Evolutionary conservation across 2,329 filamentous ascomycete species (phyloP), one percentile per base, ranked within the genome.

Genomic region (Xylaria digitata): DNA sequence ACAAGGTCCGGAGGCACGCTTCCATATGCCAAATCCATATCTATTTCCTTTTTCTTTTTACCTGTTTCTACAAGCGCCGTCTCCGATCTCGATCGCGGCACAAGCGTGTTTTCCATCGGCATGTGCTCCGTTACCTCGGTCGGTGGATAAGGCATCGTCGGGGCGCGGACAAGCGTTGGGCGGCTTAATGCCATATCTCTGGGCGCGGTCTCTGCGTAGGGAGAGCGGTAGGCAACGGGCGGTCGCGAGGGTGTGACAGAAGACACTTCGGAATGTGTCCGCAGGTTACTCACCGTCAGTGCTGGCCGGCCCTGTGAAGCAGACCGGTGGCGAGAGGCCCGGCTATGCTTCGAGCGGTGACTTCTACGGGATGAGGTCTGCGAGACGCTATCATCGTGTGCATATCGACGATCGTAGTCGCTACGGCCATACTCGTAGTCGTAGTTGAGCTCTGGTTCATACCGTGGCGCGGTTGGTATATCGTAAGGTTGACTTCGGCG

Each of bases 1-100:
- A 66, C 77, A 80, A 93, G 80, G 73, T 94, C 87, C 63, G 92
- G 89, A 0, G 92, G 92, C 0, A 96, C 84, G 59, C 92, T 90
- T 66, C 95, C 95, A 75, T 97, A 98, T 7, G 95, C 95, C 7
- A 98, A 84, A 76, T 97, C 86, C 92, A 97, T 94, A 75, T 97
- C 95, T 73, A 97, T 89, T 62, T 89, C 83, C 72, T 85, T 73
- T 46, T 66, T 64, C 34, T 68, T 53, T 71, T 71, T 66, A 61
- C 63, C 45, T 73, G 42, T 43, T 67, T 70, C 66, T 30, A 73
- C 72, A 21, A 83, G 70, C 9, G 80, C 75, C 0, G 81, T 78
- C 21, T 84, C 80, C 6, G 84, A 84, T 26, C 73, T 68, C 34
- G 78, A 75, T 17, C 79, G 82, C 53, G 79, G 78, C 26, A 74